Percentiles rank a stretch among this genome's conserved stretches.
Evolutionary conservation across 1,284 basidiomycete species (phyloP).

Genomic region (Calocybe gambosa): DNA sequence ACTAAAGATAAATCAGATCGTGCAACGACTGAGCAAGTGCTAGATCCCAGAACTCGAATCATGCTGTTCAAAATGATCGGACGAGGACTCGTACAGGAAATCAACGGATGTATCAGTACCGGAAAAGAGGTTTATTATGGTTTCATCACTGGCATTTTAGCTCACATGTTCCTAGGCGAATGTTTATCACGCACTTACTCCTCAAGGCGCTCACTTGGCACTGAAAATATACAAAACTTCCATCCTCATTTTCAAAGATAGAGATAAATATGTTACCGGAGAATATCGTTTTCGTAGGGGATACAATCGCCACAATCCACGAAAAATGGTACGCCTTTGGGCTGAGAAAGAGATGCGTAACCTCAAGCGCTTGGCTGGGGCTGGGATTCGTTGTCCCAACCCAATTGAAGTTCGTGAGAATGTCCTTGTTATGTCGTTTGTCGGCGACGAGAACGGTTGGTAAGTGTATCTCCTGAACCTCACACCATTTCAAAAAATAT

Average conservation of each 20-base stretch:
- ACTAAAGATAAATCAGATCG: slow-evolving; percentile 91
- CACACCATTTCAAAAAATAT: neutral
- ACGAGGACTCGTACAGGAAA: slow-evolving; percentile 75
- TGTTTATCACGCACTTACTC: slow-evolving; percentile 82
- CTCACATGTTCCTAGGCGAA: slow-evolving; percentile 59
- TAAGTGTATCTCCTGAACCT: slow-evolving; percentile 28
- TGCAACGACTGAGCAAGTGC: slow-evolving; percentile 90
- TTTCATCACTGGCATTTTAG: slow-evolving; percentile 7
- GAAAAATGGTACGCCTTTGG: slow-evolving; percentile 99
- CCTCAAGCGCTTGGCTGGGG: slow-evolving; percentile 75
- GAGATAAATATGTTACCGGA: slow-evolving; percentile 89
- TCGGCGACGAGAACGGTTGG: slow-evolving; percentile 82
- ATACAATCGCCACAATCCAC: slow-evolving; percentile 88
- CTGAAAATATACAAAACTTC: slow-evolving; percentile 99
- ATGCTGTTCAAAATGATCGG: slow-evolving; percentile 94
- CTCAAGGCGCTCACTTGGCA: slow-evolving; percentile 64
- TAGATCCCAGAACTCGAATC: slow-evolving; percentile 85
- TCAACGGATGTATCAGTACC: slow-evolving; percentile 92
- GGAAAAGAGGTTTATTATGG: slow-evolving; percentile 78
- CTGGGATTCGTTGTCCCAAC: slow-evolving; percentile 83
- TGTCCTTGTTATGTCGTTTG: slow-evolving; percentile 93
- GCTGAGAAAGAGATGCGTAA: slow-evolving; percentile 99
- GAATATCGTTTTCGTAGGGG: slow-evolving; percentile 93
- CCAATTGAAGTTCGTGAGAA: slow-evolving; percentile 95
- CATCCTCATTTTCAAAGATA: slow-evolving; percentile 95